Evolutionary conservation across 352 stramenopile species (phyloP), one percentile per base, ranked within the genome.

Genomic region (Phytopythium ostracodes): DNA sequence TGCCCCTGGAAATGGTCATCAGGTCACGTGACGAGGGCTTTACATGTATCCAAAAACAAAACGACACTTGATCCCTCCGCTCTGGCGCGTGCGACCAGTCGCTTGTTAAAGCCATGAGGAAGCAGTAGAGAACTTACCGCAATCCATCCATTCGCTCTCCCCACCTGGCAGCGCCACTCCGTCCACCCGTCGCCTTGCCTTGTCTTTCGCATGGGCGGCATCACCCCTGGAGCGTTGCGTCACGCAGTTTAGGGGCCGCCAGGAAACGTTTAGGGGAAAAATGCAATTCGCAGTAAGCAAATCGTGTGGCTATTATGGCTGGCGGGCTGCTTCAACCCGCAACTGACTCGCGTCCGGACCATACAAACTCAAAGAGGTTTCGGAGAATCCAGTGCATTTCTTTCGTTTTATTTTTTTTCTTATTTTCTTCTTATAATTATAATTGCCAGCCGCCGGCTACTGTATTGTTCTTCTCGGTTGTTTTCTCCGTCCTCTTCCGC

Each of bases 271-370:
- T 47, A 47, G 42, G 42, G 42, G 5, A 47, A 25, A 5, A 15
- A 14, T 14, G 7, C 33, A 38, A 11, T 25, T 1, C 7, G 2
- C 14, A 47, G 20, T 22, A 47, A 47, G 25, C 42, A 47, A 47
- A 25, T 54, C 47, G 47, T n/a, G n/a, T n/a, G n/a, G n/a, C n/a
- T n/a, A 25, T 15, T 47, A 47, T 47, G 50, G 50, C 50, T 42
- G 50, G 17, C 15, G 9, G 42, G 14, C 14, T n/a, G 24, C 47
- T 54, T 54, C 47, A 54, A 54, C 24, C 47, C 12, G 3, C 12
- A 33, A 57, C 51, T 44, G 51, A 31, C 31, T 44, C 12, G 50
- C 10, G 9, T 8, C 2, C 9, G 7, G 7, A 1, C 20, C 24
- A 54, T 54, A 54, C 47, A 36, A 31, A 8, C 14, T 4, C 8